Conservation (phyloP, 331 rosid genomes). For the Stylosanthes scabra region DNA sequence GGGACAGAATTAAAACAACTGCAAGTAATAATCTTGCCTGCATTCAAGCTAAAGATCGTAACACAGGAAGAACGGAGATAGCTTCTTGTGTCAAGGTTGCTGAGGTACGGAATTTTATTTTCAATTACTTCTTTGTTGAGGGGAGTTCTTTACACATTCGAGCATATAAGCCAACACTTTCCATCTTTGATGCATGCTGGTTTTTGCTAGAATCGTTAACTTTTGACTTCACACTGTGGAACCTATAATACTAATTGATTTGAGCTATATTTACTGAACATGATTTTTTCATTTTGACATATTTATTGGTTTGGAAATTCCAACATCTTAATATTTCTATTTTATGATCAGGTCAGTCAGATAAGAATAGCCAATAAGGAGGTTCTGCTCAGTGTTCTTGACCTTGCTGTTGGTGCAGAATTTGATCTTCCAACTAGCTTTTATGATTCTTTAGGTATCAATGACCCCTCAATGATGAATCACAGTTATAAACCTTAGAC, state of each 20-base stretch:
- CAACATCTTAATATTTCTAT: slow-evolving; percentile 34
- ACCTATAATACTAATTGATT: slow-evolving; percentile 15
- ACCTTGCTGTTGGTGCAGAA: slow-evolving; percentile 82
- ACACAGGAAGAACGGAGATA: slow-evolving; percentile 79
- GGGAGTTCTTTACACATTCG: slow-evolving; percentile 17
- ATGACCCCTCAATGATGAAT: slow-evolving; percentile 28
- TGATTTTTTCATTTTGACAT: slow-evolving; percentile 17
- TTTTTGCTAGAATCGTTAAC: slow-evolving; percentile 15
- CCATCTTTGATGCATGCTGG: not conserved
- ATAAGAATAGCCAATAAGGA: slow-evolving; percentile 71
- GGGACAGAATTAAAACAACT: slow-evolving; percentile 81
- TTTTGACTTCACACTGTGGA: not conserved
- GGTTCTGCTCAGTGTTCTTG: slow-evolving; percentile 58
- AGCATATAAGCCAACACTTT: slow-evolving; percentile 11
- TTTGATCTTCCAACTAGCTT: slow-evolving; percentile 71
- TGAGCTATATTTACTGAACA: slow-evolving; percentile 17
- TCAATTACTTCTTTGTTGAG: slow-evolving; percentile 17
- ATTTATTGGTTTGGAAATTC: slow-evolving; percentile 35
- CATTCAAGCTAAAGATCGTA: slow-evolving; percentile 90
- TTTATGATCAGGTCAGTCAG: slow-evolving; percentile 77
- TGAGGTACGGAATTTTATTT: slow-evolving; percentile 65
- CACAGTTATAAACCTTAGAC: slow-evolving; percentile 29
- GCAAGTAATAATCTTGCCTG: slow-evolving; percentile 76
- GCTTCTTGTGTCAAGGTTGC: slow-evolving; percentile 90
- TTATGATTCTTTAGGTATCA: slow-evolving; percentile 75